Percentiles rank a stretch among this genome's conserved stretches.
Conservation (phyloP, 805 yeast species). For the Ogataea glucozyma region DNA sequence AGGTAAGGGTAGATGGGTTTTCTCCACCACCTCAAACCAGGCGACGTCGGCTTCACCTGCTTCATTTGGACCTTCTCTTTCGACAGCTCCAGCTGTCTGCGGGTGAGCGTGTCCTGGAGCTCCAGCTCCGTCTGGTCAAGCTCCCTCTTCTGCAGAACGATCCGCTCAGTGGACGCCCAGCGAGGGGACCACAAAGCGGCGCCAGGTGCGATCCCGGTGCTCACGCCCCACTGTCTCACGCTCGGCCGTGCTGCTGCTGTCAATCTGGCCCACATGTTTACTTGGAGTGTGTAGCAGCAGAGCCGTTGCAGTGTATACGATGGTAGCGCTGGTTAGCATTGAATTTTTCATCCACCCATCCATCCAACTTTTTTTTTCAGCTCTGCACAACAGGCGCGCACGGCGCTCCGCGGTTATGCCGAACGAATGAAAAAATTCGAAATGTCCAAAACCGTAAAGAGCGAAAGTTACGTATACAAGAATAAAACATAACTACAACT, state of each 20-base stretch:
- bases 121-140: conserved; percentile 71
- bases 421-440: conserved; percentile 29
- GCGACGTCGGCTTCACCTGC: conserved; percentile 76
- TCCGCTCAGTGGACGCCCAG: conserved; percentile 26
- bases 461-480: neutral
- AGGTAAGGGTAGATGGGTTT: conserved; percentile 85
- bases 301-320: too few species aligned
- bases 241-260: neutral
- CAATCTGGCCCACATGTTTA: neutral
- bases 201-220: neutral
- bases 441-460: conserved; percentile 10
- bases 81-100: conserved; percentile 71
- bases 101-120: conserved; percentile 69
- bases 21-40: conserved; percentile 86
- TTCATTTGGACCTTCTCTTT: conserved; percentile 72
- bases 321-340: too few species aligned
- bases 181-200: neutral
- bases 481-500: conserved; percentile 2
- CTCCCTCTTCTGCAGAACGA: conserved; percentile 36
- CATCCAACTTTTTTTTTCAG: conserved; percentile 1
- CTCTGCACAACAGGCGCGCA: conserved; percentile 14
- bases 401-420: conserved; percentile 26
- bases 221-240: neutral
- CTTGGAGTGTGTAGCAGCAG: too few species aligned
- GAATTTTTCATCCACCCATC: too few species aligned